Evolutionary conservation across 257 asterid genomes (phyloP), one percentile per base, ranked within the genome.

Genomic region (Capsicum pubescens): DNA sequence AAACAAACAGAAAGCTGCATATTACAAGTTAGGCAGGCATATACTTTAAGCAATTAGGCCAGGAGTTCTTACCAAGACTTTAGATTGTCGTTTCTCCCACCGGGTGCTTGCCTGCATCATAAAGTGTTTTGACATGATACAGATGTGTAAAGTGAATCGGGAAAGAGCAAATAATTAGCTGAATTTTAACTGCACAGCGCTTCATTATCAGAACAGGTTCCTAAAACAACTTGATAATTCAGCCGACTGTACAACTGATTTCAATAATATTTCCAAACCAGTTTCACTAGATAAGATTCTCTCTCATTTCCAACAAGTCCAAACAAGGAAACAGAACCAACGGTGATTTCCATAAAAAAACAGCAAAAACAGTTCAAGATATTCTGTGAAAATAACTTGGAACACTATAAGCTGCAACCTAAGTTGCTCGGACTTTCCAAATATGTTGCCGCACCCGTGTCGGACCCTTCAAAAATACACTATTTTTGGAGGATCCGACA

Each of bases 61-160:
- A 21, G 46, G 50, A 81, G 84, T 36, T 67, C 93, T 92, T 88
- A 96, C 99, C 99, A 94, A 85, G 87, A 94, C 95, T 92, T 91
- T 94, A 86, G 84, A 88, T 85, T 93, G 99, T 84, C 97, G 89
- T 90, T 92, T 95, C 88, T 95, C 94, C 99, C 98, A 95, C 89
- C 97, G 89, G 59, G 88, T 17, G 84, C 92, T 89, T 6, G 99
- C 99, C 99, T 95, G 97, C 88, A 87, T 70, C 70, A 84, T 84
- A 42, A 15, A 86, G 66, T 0, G 0, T 77, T 54, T 74, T 13
- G 64, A 14, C 48, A 77, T 32, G 26, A 54, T 77, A 13, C 32
- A 77, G 1, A 77, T 54, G 82, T 8, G 61, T 32, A 32, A n/a
- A 3, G 82, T 3, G 32, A 77, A 54, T 77, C 1, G 16, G 15